Percentiles rank a stretch among this genome's conserved stretches.
These are phyloP conservation scores for Punctularia strigosozonata DNA, from an alignment of 768 basidiomycete species.

Conservation along the genomic window DNA sequence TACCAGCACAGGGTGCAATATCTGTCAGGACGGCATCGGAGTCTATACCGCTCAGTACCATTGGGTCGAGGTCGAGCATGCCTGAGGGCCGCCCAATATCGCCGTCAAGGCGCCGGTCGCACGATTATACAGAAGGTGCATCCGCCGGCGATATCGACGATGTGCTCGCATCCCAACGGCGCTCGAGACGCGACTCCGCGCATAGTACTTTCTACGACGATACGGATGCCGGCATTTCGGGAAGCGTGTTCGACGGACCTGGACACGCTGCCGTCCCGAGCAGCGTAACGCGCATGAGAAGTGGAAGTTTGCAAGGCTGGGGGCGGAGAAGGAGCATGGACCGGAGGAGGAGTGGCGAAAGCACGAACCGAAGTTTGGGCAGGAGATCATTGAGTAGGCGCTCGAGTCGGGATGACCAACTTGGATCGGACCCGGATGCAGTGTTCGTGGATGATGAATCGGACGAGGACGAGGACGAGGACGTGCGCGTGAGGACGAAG, in stretches of 20 bases:
- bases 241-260: slow-evolving; percentile 72
- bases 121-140: slow-evolving; percentile 85
- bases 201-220: slow-evolving; percentile 45
- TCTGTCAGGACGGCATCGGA: too few relatives aligned
- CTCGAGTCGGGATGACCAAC: background rate
- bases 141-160: slow-evolving; percentile 60
- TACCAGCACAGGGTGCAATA: too few relatives aligned
- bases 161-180: slow-evolving; percentile 39
- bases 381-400: background rate
- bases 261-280: slow-evolving; percentile 55
- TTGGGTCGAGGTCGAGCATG: too few relatives aligned
- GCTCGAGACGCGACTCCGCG: slow-evolving; percentile 57
- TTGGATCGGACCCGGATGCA: background rate
- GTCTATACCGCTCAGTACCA: too few relatives aligned
- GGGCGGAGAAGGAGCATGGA: slow-evolving; percentile 17
- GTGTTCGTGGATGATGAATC: background rate
- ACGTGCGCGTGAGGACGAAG: slow-evolving; percentile 5
- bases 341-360: slow-evolving; percentile 11
- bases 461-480: background rate
- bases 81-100: background rate
- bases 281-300: slow-evolving; percentile 69
- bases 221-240: slow-evolving; percentile 46
- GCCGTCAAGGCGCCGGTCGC: background rate
- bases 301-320: slow-evolving; percentile 32
- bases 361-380: background rate